Base-by-base conservation (phyloP, 768 basidiomycete genomes). In the Lentinus tigrinus region DNA sequence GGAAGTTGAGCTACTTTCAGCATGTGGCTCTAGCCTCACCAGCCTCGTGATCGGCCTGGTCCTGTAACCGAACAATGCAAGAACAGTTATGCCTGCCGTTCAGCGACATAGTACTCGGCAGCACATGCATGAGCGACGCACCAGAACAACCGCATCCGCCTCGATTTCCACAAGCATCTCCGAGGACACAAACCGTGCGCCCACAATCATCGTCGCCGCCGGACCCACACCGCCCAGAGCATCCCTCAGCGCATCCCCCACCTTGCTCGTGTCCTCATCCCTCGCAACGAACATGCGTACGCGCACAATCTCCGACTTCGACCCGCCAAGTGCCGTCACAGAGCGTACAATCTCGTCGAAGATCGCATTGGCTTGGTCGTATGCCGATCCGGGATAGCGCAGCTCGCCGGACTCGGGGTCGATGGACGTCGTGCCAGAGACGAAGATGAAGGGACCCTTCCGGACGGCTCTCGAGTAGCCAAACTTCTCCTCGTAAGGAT, bases 101-200 rank as follows among this genome's bases (percentile, higher is more conserved):
- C 31, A 31, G 6, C 11, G 31, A 7, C 11, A 31, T n/a, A n/a
- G n/a, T n/a, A n/a, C n/a, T n/a, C n/a, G n/a, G n/a, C n/a, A n/a
- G n/a, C n/a, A n/a, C n/a, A n/a, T n/a, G n/a, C n/a, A n/a, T n/a
- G n/a, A n/a, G n/a, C 31, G 31, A 31, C 59, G 46, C 48, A 47
- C 51, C 52, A 57, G 16, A 2, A 63, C 62, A n/a, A 81, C 65
- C 0, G 81, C 81, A 63, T 83, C 81, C 16, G 79, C 81, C 67
- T 83, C 81, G 38, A 83, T 81, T 61, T 83, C 83, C 6, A 82
- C 81, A 63, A 71, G 78, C 81, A 84, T 83, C 11, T 76, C 75
- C 6, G 68, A 52, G 38, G 72, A 68, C 14, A 82, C 79, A 57
- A 83, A 81, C 43, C 68, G 66, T 11, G 74, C 71, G 10, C 81